Percentiles rank a stretch among this genome's conserved stretches.
Evolutionary conservation across 169 alveolate species (phyloP).

Genomic region (Plasmodium gallinaceum): DNA sequence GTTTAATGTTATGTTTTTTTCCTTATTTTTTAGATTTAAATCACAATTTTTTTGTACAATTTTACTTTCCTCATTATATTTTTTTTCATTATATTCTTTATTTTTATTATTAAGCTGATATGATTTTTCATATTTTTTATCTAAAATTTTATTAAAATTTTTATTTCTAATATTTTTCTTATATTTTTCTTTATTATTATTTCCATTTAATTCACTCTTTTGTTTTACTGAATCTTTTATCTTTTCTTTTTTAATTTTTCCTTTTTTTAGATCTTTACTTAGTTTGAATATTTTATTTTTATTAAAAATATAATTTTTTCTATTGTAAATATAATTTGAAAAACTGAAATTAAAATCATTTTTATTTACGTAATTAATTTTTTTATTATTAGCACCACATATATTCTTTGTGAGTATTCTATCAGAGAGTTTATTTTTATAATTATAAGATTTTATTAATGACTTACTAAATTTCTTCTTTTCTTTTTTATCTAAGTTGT

Average conservation of each 20-base stretch:
- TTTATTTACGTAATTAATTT: slow-evolving; percentile 4
- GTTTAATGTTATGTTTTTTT: no score
- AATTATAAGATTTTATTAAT: no score
- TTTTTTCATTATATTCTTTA: not conserved
- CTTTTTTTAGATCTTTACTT: not conserved
- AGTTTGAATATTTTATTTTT: not conserved
- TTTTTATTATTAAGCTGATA: not conserved
- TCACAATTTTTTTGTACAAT: not conserved
- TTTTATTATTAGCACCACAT: slow-evolving; percentile 4
- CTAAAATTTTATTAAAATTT: no score
- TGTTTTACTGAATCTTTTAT: not conserved
- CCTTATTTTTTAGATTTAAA: no score
- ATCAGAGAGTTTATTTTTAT: no score
- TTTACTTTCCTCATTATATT: not conserved
- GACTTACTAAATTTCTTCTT: no score
- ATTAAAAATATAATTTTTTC: slow-evolving; percentile 28
- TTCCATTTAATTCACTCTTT: not conserved
- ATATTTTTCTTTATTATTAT: not conserved
- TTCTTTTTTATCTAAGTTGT: no score
- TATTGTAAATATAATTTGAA: slow-evolving; percentile 14
- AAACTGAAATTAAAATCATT: slow-evolving; percentile 23
- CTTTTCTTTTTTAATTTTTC: no score
- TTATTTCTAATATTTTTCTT: not conserved
- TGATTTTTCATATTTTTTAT: no score
- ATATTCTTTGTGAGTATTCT: no score